Base-by-base conservation (phyloP, 192 early-diverging fungal genomes). In the Phycomyces blakesleeanus region DNA sequence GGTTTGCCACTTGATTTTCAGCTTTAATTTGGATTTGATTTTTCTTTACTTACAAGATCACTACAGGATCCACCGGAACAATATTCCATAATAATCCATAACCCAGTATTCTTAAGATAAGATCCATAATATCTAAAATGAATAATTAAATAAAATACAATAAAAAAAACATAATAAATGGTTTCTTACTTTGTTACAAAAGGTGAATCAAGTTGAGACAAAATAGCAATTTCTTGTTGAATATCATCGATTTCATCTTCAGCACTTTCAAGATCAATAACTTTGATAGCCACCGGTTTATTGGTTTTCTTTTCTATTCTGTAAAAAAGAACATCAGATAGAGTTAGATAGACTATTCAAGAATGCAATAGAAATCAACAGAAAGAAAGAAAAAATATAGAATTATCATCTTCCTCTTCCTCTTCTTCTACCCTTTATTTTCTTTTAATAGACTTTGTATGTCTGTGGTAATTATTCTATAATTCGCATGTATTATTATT, bases 241-340 rank as follows among this genome's bases (percentile, higher is more conserved):
- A 99, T 97, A 81, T 99, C 97, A 67, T 98, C 96, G 62, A 98
- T 97, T 70, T 98, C 95, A 69, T 98, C 96, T 73, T 99, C 96
- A 22, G 92, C 91, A 68, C 84, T 91, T 75, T 98, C 95, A 20
- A 99, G 77, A 74, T 99, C 93, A 69, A 99, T 96, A 49, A 98
- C 91, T 73, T 99, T 99, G 66, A 99, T 97, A 5, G 97, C 97
- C 12, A 99, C 94, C 0, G 83, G 81, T 61, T 79, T 78, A 44
- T 83, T 84, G 20, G 85, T 88, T 29, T 72, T 61, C 52, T 79
- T 84, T 58, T 91, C 84, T 53, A 86, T 78, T 12, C 91, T 90
- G 64, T 41, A 55, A 56, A 16, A 44, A n/a, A n/a, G n/a, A n/a
- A n/a, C n/a, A n/a, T 8, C 5, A 27, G 11, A 29, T 15, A 53